phyloP scores from a whole-genome alignment of 352 stramenopile species.

The Globisporangium paroecandrum region DNA sequence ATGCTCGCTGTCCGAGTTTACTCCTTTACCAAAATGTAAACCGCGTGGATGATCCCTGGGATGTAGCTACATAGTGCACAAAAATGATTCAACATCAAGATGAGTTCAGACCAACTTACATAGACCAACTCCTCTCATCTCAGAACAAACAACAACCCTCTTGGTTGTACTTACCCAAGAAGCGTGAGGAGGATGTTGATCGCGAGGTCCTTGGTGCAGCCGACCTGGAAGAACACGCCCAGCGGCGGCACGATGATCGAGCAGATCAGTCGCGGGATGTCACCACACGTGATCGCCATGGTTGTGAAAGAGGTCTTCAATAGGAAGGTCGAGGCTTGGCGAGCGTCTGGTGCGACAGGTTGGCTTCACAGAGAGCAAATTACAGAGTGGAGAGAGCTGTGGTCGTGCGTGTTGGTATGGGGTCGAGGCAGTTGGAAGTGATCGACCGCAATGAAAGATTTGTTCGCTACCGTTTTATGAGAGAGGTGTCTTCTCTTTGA shows the following conservation, averaged over 20 bases:
- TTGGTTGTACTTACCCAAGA: conserved; percentile 19
- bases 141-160: too few species aligned
- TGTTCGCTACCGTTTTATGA: not conserved
- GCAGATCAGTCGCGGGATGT: conserved; percentile 64
- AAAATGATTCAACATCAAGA: too few species aligned
- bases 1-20: conserved; percentile 18
- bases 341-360: not conserved
- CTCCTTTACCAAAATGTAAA: conserved; percentile 75
- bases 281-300: conserved; percentile 62
- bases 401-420: not conserved
- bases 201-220: conserved; percentile 37
- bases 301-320: not conserved
- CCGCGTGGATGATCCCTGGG: conserved; percentile 66
- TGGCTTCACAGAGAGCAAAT: not conserved
- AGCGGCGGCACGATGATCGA: conserved; percentile 49
- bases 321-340: not conserved
- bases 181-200: conserved; percentile 71
- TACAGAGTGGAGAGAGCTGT: not conserved
- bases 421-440: not conserved
- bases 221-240: conserved; percentile 36
- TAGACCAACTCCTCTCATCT: conserved; percentile 17
- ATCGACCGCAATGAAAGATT: not conserved
- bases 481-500: too few species aligned
- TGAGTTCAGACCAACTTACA: not conserved
- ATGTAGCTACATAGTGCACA: conserved; percentile 36